Base-by-base conservation (phyloP, 179 eudicot species). In the Dionaea muscipula region DNA sequence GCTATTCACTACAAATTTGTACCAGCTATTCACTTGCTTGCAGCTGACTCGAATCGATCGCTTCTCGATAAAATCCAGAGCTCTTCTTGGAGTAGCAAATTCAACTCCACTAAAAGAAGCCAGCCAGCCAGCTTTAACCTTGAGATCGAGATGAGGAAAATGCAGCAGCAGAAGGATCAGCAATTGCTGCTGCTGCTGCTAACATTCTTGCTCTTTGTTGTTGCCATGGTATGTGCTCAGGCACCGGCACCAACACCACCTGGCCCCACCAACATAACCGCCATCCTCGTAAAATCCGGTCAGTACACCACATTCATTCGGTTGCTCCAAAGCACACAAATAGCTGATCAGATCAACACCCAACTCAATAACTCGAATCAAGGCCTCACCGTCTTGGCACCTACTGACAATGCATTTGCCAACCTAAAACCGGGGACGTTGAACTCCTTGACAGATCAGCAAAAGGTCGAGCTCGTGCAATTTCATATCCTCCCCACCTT, bases 301-400 rank as follows among this genome's bases (percentile, higher is more conserved):
- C 94, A 82, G 19, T 93, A 63, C 81, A 84, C 84, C 19, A 62
- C 70, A 56, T 65, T 87, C 33, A 73, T 88, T 35, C 72, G 85
- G 22, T 93, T 93, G 18, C 65, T 82, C 0, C 37, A 47, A 10
- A 71, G 53, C 65, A 88, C 99, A 19, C 86, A 78, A 65, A 74
- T 70, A 11, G 72, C 60, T 9, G 70, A 61, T 53, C 95, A 82
- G 37, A 81, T 93, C 82, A 74, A 74, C 68, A 63, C 64, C 37
- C 94, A 84, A 43, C 86, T 93, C 51, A 88, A 84, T 75, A 79
- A 88, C 62, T 78, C 99, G 0, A 74, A 73, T 69, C 70, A 68
- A 24, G 99, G 89, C 51, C 40, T 93, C 14, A 93, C 96, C 12
- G 10, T 93, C 0, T 82, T 93, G 20, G 99, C 94, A 0, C 99